These are phyloP conservation scores for Hanseniaspora lachancei DNA, from an alignment of 805 yeast species.

Conservation along the genomic window DNA sequence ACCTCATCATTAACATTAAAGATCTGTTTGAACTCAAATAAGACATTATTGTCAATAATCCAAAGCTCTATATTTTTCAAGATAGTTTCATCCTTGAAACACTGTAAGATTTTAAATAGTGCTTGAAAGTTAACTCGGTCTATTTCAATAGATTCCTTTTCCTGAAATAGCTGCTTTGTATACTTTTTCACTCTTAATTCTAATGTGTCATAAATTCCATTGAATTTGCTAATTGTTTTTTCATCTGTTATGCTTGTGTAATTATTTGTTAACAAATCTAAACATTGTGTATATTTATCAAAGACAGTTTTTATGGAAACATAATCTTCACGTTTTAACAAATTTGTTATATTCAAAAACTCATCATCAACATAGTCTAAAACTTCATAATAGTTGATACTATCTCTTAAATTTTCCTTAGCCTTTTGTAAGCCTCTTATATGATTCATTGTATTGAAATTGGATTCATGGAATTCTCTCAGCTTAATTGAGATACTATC, in stretches of 20 bases:
- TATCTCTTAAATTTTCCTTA: constrained; percentile 67
- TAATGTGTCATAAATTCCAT: constrained; percentile 19
- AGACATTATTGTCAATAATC: constrained; percentile 49
- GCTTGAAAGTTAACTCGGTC: not conserved
- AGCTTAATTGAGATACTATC: not conserved
- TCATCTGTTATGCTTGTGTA: constrained; percentile 70
- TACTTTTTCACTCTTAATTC: constrained; percentile 19
- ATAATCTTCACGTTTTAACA: constrained; percentile 12
- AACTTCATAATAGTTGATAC: constrained; percentile 77
- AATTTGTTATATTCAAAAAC: constrained; percentile 19
- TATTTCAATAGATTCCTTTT: constrained; percentile 20
- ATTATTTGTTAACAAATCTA: constrained; percentile 30
- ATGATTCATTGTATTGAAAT: constrained; percentile 23
- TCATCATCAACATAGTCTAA: constrained; percentile 66
- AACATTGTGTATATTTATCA: not conserved
- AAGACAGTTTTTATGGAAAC: not conserved
- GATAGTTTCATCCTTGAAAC: constrained; percentile 31
- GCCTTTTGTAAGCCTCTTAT: constrained; percentile 70
- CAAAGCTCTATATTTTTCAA: constrained; percentile 51
- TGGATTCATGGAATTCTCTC: not conserved
- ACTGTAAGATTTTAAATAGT: not conserved
- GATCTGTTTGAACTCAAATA: constrained; percentile 62
- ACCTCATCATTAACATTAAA: constrained; percentile 51
- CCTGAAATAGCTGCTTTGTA: constrained; percentile 16
- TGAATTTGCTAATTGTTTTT: constrained; percentile 23